phyloP scores from a whole-genome alignment of 75 land plant species.

The Cunninghamia lanceolata region DNA sequence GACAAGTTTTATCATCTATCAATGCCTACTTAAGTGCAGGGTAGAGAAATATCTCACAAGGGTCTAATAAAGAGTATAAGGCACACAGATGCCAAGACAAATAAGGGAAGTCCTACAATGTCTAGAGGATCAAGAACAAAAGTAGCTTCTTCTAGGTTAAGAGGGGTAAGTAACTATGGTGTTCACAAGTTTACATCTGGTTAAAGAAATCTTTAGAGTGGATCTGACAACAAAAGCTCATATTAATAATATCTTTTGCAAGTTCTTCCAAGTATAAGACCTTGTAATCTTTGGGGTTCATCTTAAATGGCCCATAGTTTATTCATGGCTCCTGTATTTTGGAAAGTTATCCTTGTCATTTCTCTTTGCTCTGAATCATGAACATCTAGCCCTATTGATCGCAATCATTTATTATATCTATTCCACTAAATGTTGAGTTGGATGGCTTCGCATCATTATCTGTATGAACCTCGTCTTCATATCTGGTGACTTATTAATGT shows the following conservation, averaged over 20 bases:
- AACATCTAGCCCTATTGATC: no score
- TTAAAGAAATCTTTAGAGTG: constrained; percentile 18
- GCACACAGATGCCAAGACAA: not conserved
- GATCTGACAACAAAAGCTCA: constrained; percentile 28
- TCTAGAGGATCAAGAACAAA: not conserved
- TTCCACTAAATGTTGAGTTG: no score
- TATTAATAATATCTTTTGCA: constrained; percentile 4
- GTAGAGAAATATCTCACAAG: no score
- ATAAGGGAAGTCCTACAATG: not conserved
- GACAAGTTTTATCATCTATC: no score
- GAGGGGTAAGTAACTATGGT: not conserved
- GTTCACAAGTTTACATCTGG: not conserved
- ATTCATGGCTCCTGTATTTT: constrained; percentile 29
- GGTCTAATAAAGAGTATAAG: constrained; percentile 2
- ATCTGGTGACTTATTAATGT: no score
- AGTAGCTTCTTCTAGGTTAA: not conserved
- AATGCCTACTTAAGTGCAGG: no score
- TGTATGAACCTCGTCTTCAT: no score
- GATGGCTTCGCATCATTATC: no score
- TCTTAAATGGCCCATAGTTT: constrained; percentile 30
- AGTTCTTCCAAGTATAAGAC: constrained; percentile 10
- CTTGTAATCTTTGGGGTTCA: constrained; percentile 14
- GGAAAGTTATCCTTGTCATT: constrained; percentile 40
- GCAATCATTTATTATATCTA: no score
- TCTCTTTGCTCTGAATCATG: no score